Base-by-base conservation (phyloP, 1,139 yeast species). In the Lodderomyces pseudojiufengensis region DNA sequence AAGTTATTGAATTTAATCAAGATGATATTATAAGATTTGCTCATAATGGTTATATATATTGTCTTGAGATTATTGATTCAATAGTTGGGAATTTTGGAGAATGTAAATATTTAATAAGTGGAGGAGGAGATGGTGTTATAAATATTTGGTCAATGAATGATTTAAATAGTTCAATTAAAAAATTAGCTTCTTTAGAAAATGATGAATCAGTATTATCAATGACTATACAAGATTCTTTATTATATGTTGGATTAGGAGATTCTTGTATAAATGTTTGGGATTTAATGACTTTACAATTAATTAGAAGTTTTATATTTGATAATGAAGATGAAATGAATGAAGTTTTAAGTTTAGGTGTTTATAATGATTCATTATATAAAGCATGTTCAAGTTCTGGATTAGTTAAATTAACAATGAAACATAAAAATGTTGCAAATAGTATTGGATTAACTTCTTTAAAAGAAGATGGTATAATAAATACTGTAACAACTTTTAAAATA, bases 91-190 rank as follows among this genome's bases (percentile, higher is more conserved):
- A 43, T 38, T 43, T 37, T 25, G 32, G 35, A 3, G 41, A 43
- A 28, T 23, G 39, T 4, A 34, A 30, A 27, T 33, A 34, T 32
- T 51, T 69, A 32, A 52, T 65, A 3, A 59, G 69, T 25, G 94
- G 95, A 23, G 95, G 96, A 34, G 97, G 97, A 33, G 97, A 92
- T 59, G 97, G 97, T 0, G 52, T 75, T 2, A 76, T 84, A 16
- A 85, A 84, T 48, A 58, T 88, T 10, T 92, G 98, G 98, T 65
- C 66, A 1, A 43, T 65, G 15, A 24, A 39, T 3, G 20, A 38
- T 3, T 38, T 46, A 20, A 34, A 27, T 2, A 28, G 25, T 1
- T 18, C 6, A 5, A 37, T 47, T 13, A 42, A 23, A 25, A 55
- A 55, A 29, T 42, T 69, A 27, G 61, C 68, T 25, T 61, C 74